Evolutionary conservation across 345 rosid genomes (phyloP).

Genomic region (Pugionium dolabratum): DNA sequence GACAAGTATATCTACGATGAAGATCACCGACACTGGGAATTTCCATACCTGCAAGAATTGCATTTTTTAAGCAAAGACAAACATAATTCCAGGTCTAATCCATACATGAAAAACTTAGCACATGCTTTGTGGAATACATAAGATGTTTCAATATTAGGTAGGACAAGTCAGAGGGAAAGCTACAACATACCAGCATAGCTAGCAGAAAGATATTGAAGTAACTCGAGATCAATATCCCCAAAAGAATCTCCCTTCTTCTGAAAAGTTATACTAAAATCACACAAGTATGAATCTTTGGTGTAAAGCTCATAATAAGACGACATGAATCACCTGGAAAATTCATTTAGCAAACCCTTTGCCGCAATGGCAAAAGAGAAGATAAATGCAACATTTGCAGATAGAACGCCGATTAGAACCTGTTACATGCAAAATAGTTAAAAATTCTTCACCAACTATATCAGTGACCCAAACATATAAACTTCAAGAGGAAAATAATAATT

Average conservation of each 20-base stretch:
- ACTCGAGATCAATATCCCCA: constrained; percentile 70
- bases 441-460: constrained; percentile 12
- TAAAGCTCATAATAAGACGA: background rate
- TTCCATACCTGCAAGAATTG: constrained; percentile 65
- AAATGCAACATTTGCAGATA: constrained; percentile 62
- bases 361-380: constrained; percentile 51
- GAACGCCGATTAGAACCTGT: constrained; percentile 56
- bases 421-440: constrained; percentile 18
- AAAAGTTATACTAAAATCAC: background rate
- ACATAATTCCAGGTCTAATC: background rate
- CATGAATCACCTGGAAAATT: constrained; percentile 48
- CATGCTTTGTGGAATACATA: no score
- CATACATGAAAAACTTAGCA: background rate
- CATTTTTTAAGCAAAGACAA: constrained; percentile 7
- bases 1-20: constrained; percentile 69
- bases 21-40: constrained; percentile 73
- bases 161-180: constrained; percentile 8
- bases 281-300: background rate
- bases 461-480: background rate
- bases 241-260: constrained; percentile 49
- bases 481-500: background rate
- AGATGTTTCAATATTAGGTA: background rate
- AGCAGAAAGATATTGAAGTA: constrained; percentile 70
- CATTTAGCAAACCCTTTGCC: constrained; percentile 46
- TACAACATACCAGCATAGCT: constrained; percentile 63